phyloP scores from a whole-genome alignment of 2,329 filamentous ascomycete species.

The Neofusicoccum sp. region DNA sequence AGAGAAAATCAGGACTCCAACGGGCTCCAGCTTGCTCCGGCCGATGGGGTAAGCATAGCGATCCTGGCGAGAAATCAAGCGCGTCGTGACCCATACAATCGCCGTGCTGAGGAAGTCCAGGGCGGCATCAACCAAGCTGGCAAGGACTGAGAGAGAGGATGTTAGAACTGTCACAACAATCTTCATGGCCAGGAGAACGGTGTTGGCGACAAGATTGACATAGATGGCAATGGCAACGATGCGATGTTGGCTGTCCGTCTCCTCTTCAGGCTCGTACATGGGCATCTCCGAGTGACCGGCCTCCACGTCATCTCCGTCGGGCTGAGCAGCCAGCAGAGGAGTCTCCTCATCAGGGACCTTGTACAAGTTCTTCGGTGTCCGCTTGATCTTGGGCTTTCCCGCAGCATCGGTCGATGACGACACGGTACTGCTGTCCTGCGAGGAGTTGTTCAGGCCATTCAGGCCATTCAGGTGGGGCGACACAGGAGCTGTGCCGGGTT shows the following conservation, averaged over 20 bases:
- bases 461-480: conserved; percentile 20
- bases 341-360: conserved; percentile 66
- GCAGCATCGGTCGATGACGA: conserved; percentile 20
- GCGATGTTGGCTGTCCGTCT: conserved; percentile 69
- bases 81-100: conserved; percentile 77
- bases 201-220: conserved; percentile 77
- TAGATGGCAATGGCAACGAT: conserved; percentile 87
- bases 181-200: conserved; percentile 71
- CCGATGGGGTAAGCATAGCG: conserved; percentile 78
- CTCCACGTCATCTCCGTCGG: conserved; percentile 40
- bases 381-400: conserved; percentile 32
- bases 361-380: conserved; percentile 81
- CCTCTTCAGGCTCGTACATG: conserved; percentile 66
- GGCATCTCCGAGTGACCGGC: conserved; percentile 56
- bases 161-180: conserved; percentile 74
- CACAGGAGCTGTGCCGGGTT: conserved; percentile 43
- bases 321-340: conserved; percentile 53
- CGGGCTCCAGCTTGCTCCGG: conserved; percentile 70
- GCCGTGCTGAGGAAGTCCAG: conserved; percentile 79
- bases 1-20: conserved; percentile 78
- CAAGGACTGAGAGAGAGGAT: conserved; percentile 77
- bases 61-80: conserved; percentile 70
- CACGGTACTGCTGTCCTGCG: conserved; percentile 33
- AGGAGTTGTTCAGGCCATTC: conserved; percentile 8
- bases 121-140: conserved; percentile 74